Percentiles rank a stretch among this genome's conserved stretches.
Evolutionary conservation across 352 stramenopile genomes (phyloP).

Genomic region (Pythium monospermum): DNA sequence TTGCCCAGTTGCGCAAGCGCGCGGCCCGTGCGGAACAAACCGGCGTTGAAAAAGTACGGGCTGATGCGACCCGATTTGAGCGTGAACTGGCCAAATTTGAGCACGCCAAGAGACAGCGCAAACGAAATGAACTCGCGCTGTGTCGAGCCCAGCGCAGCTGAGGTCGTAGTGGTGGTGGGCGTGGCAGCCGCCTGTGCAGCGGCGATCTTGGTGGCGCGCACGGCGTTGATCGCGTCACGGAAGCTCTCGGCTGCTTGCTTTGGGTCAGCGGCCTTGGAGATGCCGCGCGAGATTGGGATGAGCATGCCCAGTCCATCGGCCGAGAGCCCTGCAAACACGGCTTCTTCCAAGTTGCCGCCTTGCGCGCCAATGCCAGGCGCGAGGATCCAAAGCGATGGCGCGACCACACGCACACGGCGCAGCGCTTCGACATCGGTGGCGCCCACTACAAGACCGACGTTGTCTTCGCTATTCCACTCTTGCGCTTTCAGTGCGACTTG

Average conservation of each 20-base stretch:
- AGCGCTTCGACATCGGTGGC: constrained; percentile 95
- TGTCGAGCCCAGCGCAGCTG: constrained; percentile 2
- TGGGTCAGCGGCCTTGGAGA: constrained; percentile 90
- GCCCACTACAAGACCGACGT: constrained; percentile 96
- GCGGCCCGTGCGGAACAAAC: constrained; percentile 94
- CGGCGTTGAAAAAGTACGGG: constrained; percentile 99
- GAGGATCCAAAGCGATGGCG: constrained; percentile 95
- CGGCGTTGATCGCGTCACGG: constrained; percentile 92
- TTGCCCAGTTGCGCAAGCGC: constrained; percentile 90
- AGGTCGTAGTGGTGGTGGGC: neutral
- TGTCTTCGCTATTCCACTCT: constrained; percentile 88
- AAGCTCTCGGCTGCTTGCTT: constrained; percentile 87
- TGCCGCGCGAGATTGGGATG: constrained; percentile 95
- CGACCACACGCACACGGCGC: constrained; percentile 71
- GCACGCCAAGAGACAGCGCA: constrained; percentile 90
- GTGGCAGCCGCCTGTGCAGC: constrained; percentile 4
- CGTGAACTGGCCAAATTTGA: constrained; percentile 98
- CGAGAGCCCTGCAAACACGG: constrained; percentile 70
- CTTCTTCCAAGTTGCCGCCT: constrained; percentile 89
- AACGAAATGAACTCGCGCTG: constrained; percentile 97
- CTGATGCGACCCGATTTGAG: constrained; percentile 97
- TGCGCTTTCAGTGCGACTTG: constrained; percentile 89
- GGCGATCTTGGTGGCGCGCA: constrained; percentile 55
- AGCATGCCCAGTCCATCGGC: constrained; percentile 91
- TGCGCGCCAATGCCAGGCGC: constrained; percentile 96